Base-by-base conservation (phyloP, 225 moss, liverwort and hornwort genomes). In the Antitrichia curtipendula region DNA sequence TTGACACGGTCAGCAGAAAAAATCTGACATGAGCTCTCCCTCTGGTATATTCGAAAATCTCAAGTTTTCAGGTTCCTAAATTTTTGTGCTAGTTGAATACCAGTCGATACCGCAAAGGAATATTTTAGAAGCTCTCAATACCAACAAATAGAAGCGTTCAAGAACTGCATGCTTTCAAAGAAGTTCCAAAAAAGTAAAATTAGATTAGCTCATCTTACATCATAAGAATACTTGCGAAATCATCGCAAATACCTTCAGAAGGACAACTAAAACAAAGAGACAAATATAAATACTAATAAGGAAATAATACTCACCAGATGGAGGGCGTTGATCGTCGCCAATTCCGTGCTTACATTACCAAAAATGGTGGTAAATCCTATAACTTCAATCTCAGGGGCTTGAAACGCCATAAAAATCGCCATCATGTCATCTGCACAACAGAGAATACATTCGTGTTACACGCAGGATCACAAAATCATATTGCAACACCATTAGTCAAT, bases 321-420 rank as follows among this genome's bases (percentile, higher is more conserved):
- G 47, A 98, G 90, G 32, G 94, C 95, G 84, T 98, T 98, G 25
- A 77, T 86, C 47, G 98, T 97, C 76, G 94, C 96, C 91, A 97
- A 47, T 86, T 91, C 80, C 28, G 96, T 94, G 40, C 88, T 61
- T 57, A 98, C 98, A 86, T 98, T 98, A 78, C 98, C 98, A 91
- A 96, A 98, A 74, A 95, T 89, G 77, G 90, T 95, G 53, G 98
- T 98, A 25, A 98, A 85, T 45, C 97, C 98, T 78, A 98, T 94
- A n/a, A 98, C 88, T 80, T 98, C 96, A 71, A 96, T 77, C 52
- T 95, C 93, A 47, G 94, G 92, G 62, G 95, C 92, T 85, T 95
- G 89, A 86, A 97, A 95, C 32, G 97, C 96, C 96, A 97, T 95
- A 74, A 96, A 89, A 83, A 98, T 98, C 43, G 98, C 97, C 95